Evolutionary conservation across 345 rosid genomes (phyloP).

Genomic region (Carallia brachiata): DNA sequence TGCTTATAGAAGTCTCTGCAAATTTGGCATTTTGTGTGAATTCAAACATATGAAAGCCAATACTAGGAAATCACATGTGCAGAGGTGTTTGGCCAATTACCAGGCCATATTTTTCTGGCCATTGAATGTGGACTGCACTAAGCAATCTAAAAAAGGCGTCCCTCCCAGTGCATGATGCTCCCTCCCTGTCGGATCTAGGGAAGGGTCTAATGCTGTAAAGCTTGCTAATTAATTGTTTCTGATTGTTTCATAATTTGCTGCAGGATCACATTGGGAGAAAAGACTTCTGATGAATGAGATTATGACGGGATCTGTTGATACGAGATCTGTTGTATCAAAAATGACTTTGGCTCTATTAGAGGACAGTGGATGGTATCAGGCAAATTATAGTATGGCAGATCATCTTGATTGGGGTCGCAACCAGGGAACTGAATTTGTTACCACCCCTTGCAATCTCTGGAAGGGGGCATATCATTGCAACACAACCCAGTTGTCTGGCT

Average conservation of each 20-base stretch:
- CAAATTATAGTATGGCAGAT: conserved; percentile 98
- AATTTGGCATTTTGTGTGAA: not conserved
- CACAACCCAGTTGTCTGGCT: conserved; percentile 86
- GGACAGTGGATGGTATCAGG: conserved; percentile 99
- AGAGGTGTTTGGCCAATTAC: not conserved
- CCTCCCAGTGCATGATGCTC: no score
- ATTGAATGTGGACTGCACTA: no score
- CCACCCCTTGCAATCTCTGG: conserved; percentile 93
- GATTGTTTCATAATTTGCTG: conserved; percentile 8
- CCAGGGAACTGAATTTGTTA: conserved; percentile 93
- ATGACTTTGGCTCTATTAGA: conserved; percentile 95
- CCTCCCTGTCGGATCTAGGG: no score
- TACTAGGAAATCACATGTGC: not conserved
- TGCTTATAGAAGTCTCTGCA: not conserved
- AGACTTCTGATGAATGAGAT: conserved; percentile 98
- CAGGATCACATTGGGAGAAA: conserved; percentile 99
- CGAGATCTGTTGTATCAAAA: conserved; percentile 95
- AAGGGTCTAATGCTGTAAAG: no score
- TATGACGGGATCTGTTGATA: conserved; percentile 99
- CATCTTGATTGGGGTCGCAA: conserved; percentile 95
- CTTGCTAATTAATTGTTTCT: conserved; percentile 6
- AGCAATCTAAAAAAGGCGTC: no score
- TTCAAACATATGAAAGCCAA: not conserved
- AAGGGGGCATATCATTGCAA: conserved; percentile 96
- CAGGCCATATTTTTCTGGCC: no score